Base-by-base conservation (phyloP, 2,329 filamentous ascomycete species). In the Cercospora janseana region DNA sequence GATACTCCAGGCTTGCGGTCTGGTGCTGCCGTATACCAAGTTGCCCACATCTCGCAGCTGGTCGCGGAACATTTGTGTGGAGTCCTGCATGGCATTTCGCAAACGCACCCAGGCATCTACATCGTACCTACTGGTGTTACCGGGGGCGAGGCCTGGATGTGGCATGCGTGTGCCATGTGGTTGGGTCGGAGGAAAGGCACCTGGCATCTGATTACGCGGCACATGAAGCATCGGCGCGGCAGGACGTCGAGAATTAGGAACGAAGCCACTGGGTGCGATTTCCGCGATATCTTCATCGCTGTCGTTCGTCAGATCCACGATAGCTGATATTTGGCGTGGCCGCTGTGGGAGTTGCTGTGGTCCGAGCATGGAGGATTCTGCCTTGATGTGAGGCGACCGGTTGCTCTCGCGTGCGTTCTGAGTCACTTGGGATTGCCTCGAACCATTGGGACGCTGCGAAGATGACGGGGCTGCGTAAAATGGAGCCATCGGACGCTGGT, bases 221-320 rank as follows among this genome's bases (percentile, higher is more conserved):
- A n/a, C 20, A n/a, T 32, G 18, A 7, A 18, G 34, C 18, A 18
- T 28, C 37, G 23, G 21, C 23, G 23, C 24, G 16, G 7, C 3
- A n/a, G 21, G 34, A 23, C 55, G 40, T 41, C 34, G 16, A 23
- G 9, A 32, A 37, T 52, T 64, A 4, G 60, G 63, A 5, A 56
- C 59, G 48, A 62, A 63, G 12, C 38, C 34, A 5, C 40, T 46
- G 4, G 61, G 60, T 4, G 44, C 42, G 18, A 66, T 63, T 40
- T 64, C 63, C 18, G 49, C 32, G 10, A 61, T 40, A 13, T 66
- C 63, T 7, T 65, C 63, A 15, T 61, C 65, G 45, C 60, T 60
- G 48, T 64, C 65, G 27, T 49, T 54, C 24, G 66, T 68, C 29
- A 68, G 61, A 38, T 68, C 66, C 9, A 68, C 58, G 8, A 66